phyloP scores from a whole-genome alignment of 768 basidiomycete genomes.

The Phylloporus sp. region DNA sequence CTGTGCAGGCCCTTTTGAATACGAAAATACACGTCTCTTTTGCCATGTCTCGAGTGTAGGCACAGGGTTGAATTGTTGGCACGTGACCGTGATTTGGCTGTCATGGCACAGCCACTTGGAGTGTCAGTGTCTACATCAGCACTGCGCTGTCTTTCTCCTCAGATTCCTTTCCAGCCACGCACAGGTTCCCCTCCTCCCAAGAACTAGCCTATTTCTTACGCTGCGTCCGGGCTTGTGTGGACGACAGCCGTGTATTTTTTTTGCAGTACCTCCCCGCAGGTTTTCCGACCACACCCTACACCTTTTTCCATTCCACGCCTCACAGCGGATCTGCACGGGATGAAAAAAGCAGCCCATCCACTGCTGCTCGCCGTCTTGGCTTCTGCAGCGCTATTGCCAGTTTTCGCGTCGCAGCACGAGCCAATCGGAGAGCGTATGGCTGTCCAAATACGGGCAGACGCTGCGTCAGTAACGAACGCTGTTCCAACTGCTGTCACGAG shows the following conservation, averaged over 20 bases:
- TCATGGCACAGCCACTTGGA: conserved; percentile 19
- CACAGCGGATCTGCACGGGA: conserved; percentile 15
- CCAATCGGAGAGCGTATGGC: conserved; percentile 11
- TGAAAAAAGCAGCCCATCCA: conserved; percentile 20
- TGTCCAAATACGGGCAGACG: conserved; percentile 15
- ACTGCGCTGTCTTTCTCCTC: conserved; percentile 1
- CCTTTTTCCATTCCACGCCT: conserved; percentile 2
- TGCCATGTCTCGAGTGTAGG: no score
- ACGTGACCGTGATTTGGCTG: conserved; percentile 20
- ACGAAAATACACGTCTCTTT: no score
- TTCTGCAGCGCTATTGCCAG: conserved; percentile 25
- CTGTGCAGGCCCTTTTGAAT: no score
- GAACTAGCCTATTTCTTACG: background rate
- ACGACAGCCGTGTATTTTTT: conserved; percentile 10
- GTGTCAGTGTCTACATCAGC: conserved; percentile 15
- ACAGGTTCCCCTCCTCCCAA: background rate
- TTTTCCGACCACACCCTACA: conserved; percentile 21
- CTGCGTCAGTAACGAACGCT: background rate
- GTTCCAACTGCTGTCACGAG: background rate
- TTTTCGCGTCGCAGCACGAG: conserved; percentile 19
- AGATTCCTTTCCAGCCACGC: conserved; percentile 2
- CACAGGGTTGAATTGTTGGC: background rate
- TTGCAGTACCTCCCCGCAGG: conserved; percentile 19
- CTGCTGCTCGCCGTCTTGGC: conserved; percentile 27
- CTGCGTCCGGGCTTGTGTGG: no score